Percentiles rank a stretch among this genome's conserved stretches.
phyloP scores from a whole-genome alignment of 2,329 filamentous ascomycete genomes.

The Chaetothyriales sp. region DNA sequence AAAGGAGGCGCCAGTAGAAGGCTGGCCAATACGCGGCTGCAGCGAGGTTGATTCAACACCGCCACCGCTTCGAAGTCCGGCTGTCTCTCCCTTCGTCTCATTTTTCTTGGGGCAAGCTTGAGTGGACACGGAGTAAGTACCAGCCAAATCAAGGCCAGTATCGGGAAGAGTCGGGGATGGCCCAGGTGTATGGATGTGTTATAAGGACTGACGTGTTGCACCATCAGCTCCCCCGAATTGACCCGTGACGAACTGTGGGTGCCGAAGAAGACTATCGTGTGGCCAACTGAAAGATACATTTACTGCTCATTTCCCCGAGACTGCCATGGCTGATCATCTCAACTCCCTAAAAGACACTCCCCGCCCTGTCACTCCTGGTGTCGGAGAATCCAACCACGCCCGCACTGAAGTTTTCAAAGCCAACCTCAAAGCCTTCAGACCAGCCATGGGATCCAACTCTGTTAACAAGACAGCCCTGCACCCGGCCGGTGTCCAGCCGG shows the following conservation, averaged over 20 bases:
- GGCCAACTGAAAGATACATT: neutral
- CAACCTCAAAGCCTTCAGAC: conserved; percentile 11
- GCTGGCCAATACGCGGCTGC: neutral
- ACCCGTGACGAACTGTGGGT: neutral
- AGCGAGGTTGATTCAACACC: neutral
- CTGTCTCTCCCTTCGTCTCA: neutral
- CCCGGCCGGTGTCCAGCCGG: conserved; percentile 70
- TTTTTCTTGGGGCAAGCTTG: neutral
- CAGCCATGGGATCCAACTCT: conserved; percentile 35
- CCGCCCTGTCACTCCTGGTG: conserved; percentile 15
- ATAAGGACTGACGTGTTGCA: neutral
- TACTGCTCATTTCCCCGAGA: neutral
- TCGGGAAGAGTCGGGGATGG: neutral
- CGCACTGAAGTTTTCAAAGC: conserved; percentile 15
- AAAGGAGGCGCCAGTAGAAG: neutral
- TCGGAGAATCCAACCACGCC: conserved; percentile 10
- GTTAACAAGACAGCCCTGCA: conserved; percentile 90
- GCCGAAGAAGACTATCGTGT: neutral
- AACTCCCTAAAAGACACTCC: neutral
- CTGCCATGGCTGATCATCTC: neutral
- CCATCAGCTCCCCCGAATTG: neutral
- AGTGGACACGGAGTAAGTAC: neutral
- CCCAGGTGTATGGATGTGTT: neutral
- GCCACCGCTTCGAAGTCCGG: neutral
- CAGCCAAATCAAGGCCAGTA: neutral